Conservation (phyloP, 116 monocot species). For the Zostera marina region DNA sequence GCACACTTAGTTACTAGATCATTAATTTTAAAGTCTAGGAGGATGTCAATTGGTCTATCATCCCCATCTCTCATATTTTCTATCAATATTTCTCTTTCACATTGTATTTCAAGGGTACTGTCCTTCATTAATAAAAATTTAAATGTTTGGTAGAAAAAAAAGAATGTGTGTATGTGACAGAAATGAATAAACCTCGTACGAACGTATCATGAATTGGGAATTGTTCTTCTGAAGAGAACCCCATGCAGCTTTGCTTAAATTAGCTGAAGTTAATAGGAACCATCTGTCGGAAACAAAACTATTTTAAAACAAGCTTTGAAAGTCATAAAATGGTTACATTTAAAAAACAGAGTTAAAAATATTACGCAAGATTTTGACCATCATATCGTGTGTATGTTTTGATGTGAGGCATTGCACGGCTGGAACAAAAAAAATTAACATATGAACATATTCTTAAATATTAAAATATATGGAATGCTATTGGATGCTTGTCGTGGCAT, state of each 20-base stretch:
- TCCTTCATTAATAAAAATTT: too few species aligned
- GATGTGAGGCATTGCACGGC: constrained; percentile 93
- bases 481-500: too few species aligned
- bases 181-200: constrained; percentile 60
- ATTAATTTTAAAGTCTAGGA: too few species aligned
- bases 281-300: constrained; percentile 31
- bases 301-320: background rate
- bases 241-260: constrained; percentile 99
- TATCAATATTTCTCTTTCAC: too few species aligned
- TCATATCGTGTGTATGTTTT: constrained; percentile 80
- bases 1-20: too few species aligned
- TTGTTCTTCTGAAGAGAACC: constrained; percentile 92
- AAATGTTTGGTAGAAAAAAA: too few species aligned
- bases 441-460: too few species aligned
- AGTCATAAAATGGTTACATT: background rate
- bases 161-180: too few species aligned
- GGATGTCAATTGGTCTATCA: too few species aligned
- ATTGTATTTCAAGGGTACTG: too few species aligned
- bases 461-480: too few species aligned
- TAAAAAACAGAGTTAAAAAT: background rate
- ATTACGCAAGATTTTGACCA: constrained; percentile 94
- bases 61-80: too few species aligned
- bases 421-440: constrained; percentile 16
- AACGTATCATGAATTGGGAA: constrained; percentile 87
- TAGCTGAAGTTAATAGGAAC: constrained; percentile 92